Base-by-base conservation (phyloP, 169 alveolate species). In the Theileria luwenshuni region DNA sequence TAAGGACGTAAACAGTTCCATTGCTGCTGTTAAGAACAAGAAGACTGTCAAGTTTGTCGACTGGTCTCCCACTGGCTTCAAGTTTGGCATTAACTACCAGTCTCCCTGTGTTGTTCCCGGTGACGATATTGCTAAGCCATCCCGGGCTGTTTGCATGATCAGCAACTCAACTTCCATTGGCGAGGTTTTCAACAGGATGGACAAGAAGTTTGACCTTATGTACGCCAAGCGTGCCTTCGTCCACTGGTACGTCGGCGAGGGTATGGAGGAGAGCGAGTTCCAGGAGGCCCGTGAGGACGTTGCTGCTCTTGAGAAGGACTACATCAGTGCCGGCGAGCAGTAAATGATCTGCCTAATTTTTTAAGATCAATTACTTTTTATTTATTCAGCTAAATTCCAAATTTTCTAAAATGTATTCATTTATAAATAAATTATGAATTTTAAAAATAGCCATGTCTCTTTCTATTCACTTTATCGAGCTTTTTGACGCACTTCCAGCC, bases 201-300 rank as follows among this genome's bases (percentile, higher is more conserved):
- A 91, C 75, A 92, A 93, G 76, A 93, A 95, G 81, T 96, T 95
- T 91, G 98, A 95, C 83, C 80, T 94, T 59, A 94, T 96, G 98
- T 93, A 92, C 81, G 92, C 96, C 79, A 94, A 95, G 90, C 92
- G 98, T 83, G 99, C 99, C 43, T 96, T 95, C 83, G 97, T 94
- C 47, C 99, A 96, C 90, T 95, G 99, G 98, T 96, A 91, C 90
- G 95, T 95, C 62, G 97, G 98, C 35, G 98, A 94, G 86, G 98
- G 98, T 56, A 92, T 95, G 98, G 98, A 96, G 86, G 98, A 95
- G 90, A 93, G 96, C 45, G 98, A 95, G 76, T 93, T 96, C 89
- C 91, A 93, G 52, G 98, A 95, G 86, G 98, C 99, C 73, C 92
- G 98, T 69, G 99, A 96, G 81, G 98, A 96, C 88, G 91, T 96